phyloP scores from a whole-genome alignment of 805 yeast species.

The Kockiozyma suomiensis region DNA sequence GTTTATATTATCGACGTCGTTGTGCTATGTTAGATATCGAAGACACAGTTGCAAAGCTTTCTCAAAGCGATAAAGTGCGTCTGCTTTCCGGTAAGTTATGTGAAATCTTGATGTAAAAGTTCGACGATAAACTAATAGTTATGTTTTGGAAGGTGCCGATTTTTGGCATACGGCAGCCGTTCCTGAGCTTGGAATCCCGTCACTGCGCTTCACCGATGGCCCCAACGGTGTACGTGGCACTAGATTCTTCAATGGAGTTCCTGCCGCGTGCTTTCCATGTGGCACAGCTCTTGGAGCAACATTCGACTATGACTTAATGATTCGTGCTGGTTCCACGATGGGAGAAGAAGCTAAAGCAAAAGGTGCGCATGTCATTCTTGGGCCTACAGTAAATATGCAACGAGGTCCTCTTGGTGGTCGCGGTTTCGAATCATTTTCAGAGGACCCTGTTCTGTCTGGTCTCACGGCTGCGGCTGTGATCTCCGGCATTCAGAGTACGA shows the following conservation, averaged over 20 bases:
- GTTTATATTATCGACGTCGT: no score
- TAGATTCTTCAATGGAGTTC: constrained; percentile 53
- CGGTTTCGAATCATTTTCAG: constrained; percentile 63
- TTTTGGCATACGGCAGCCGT: constrained; percentile 55
- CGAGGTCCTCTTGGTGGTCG: constrained; percentile 65
- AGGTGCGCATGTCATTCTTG: constrained; percentile 54
- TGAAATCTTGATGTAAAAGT: neutral
- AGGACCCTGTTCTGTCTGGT: constrained; percentile 60
- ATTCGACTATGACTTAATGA: constrained; percentile 54
- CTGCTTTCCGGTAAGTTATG: constrained; percentile 45
- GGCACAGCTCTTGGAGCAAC: constrained; percentile 64
- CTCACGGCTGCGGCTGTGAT: constrained; percentile 51
- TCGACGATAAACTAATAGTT: neutral
- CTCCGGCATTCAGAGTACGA: constrained; percentile 55
- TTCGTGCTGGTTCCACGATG: constrained; percentile 56
- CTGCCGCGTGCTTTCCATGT: constrained; percentile 62
- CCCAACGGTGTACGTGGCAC: constrained; percentile 69
- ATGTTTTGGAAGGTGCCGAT: constrained; percentile 45
- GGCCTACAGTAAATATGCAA: constrained; percentile 57
- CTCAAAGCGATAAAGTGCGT: constrained; percentile 39
- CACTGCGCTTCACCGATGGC: constrained; percentile 57
- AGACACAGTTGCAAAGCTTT: constrained; percentile 34
- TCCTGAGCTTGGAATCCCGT: constrained; percentile 49
- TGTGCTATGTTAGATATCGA: constrained; percentile 17
- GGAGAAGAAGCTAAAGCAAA: constrained; percentile 58